phyloP scores from a whole-genome alignment of 164 flowering plant genomes.

The Brasenia schreberi region DNA sequence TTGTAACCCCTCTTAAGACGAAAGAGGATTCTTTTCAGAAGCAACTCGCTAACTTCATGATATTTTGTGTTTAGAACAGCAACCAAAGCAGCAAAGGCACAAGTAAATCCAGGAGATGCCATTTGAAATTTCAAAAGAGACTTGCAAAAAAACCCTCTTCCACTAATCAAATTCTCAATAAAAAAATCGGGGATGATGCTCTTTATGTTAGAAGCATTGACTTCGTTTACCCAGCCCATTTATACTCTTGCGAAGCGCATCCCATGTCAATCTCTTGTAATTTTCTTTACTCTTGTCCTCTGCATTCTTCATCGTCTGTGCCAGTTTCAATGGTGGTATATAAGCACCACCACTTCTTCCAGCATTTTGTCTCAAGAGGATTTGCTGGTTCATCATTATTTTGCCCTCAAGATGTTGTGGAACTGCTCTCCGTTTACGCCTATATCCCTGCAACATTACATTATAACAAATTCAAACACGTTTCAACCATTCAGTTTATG shows the following conservation, averaged over 20 bases:
- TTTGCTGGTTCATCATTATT: too few species aligned
- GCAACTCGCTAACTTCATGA: conserved; percentile 81
- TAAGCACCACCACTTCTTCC: conserved; percentile 91
- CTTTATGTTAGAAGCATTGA: conserved; percentile 76
- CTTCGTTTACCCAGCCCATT: conserved; percentile 90
- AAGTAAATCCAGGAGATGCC: conserved; percentile 92
- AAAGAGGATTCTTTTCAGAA: conserved; percentile 68
- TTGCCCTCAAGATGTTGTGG: too few species aligned
- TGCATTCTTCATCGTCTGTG: conserved; percentile 76
- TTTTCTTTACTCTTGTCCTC: conserved; percentile 71
- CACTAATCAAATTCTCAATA: conserved; percentile 75
- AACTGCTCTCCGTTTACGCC: too few species aligned
- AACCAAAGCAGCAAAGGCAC: conserved; percentile 87
- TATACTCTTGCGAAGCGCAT: conserved; percentile 87
- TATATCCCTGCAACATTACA: too few species aligned
- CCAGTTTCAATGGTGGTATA: conserved; percentile 84
- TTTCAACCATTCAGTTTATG: too few species aligned
- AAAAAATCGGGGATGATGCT: conserved; percentile 84
- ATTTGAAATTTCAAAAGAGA: conserved; percentile 95
- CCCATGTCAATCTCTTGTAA: conserved; percentile 92
- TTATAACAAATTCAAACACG: too few species aligned
- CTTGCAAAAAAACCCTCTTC: conserved; percentile 86
- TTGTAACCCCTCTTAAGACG: conserved; percentile 92
- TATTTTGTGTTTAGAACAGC: conserved; percentile 90
- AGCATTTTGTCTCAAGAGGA: conserved; percentile 11